phyloP scores from a whole-genome alignment of 768 basidiomycete species.

The Pisolithus albus region DNA sequence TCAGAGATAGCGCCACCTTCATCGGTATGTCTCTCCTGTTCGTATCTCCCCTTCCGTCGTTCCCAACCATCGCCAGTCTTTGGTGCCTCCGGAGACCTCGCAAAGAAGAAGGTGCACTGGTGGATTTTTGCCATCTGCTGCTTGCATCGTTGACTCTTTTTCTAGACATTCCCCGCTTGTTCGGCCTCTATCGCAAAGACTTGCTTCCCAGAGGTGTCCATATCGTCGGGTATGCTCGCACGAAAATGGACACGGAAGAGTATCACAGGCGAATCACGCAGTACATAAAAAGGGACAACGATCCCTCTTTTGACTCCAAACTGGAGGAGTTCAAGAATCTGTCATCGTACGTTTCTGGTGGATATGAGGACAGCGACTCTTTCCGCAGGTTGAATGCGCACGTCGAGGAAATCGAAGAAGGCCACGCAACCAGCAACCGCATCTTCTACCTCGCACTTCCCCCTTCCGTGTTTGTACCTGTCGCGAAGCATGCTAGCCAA shows the following conservation, averaged over 20 bases:
- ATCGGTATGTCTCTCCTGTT: constrained; percentile 50
- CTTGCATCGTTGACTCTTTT: constrained; percentile 40
- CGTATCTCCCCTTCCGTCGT: constrained; percentile 7
- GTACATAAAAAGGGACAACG: constrained; percentile 78
- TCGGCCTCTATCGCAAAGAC: constrained; percentile 79
- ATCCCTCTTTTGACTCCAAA: constrained; percentile 47
- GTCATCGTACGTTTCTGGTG: constrained; percentile 77
- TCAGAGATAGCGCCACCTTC: constrained; percentile 86
- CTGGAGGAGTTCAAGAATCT: constrained; percentile 80
- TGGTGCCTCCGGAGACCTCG: constrained; percentile 94
- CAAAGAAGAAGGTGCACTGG: constrained; percentile 88
- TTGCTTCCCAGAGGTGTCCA: constrained; percentile 67
- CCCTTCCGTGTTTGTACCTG: constrained; percentile 91
- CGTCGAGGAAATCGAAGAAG: constrained; percentile 75
- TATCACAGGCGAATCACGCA: constrained; percentile 79
- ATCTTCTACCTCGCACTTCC: constrained; percentile 97
- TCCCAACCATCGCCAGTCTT: constrained; percentile 49
- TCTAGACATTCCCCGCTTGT: constrained; percentile 92
- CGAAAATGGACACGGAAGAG: constrained; percentile 84
- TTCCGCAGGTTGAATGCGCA: constrained; percentile 74
- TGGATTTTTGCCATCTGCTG: background rate
- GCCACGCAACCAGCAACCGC: constrained; percentile 67
- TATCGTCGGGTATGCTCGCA: constrained; percentile 95
- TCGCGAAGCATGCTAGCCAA: constrained; percentile 75
- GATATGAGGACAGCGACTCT: constrained; percentile 78